These are phyloP conservation scores for Paramecium caudatum DNA, from an alignment of 73 alveolate genomes.

Conservation along the genomic window DNA sequence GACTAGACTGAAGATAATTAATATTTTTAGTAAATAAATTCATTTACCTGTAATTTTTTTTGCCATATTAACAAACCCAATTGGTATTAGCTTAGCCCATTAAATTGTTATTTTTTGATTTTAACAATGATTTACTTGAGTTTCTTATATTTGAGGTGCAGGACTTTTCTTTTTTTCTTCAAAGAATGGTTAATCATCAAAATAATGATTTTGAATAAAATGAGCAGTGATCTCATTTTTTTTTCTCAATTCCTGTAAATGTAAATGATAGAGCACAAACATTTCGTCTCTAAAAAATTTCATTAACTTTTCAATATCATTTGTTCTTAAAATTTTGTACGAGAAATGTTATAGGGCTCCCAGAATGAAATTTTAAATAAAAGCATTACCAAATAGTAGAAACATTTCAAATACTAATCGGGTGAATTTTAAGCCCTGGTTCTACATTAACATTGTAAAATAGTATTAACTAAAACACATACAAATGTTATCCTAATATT, in stretches of 20 bases:
- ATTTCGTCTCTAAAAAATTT: slow-evolving; percentile 44
- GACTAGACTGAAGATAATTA: slow-evolving; percentile 59
- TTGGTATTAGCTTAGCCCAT: too few relatives aligned
- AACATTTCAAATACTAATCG: slow-evolving; percentile 32
- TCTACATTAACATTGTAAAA: slow-evolving; percentile 40
- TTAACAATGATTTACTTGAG: too few relatives aligned
- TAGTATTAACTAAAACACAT: slow-evolving; percentile 51
- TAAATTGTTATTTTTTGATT: too few relatives aligned
- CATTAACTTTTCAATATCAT: slow-evolving; percentile 27
- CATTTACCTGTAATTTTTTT: too few relatives aligned
- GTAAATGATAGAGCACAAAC: neutral
- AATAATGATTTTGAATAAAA: neutral
- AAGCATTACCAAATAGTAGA: neutral
- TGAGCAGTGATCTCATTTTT: neutral
- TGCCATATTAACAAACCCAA: too few relatives aligned
- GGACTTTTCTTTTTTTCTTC: too few relatives aligned
- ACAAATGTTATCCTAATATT: neutral
- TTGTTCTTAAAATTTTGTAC: neutral
- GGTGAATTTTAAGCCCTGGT: neutral
- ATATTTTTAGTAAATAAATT: too few relatives aligned
- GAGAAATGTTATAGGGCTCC: neutral
- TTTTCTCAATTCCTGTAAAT: neutral
- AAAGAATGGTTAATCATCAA: neutral
- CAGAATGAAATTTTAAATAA: slow-evolving; percentile 25
- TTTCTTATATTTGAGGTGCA: too few relatives aligned